These are phyloP conservation scores for Colletotrichum filicis DNA, from an alignment of 2,329 filamentous ascomycete genomes.

Conservation along the genomic window DNA sequence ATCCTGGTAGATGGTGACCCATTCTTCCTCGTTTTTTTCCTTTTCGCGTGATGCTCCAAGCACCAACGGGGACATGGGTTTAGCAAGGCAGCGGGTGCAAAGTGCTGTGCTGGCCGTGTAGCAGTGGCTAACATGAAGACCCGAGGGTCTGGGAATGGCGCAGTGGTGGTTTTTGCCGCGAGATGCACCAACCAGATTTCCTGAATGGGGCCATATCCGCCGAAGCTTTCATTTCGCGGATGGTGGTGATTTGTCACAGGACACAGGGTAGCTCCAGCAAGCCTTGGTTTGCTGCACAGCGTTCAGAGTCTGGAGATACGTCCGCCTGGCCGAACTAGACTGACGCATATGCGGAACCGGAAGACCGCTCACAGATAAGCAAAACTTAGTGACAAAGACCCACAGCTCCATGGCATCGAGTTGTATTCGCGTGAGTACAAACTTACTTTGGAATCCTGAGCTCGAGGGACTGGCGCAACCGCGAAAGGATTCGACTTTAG, in stretches of 20 bases:
- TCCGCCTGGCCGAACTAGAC: not conserved
- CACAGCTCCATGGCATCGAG: not conserved
- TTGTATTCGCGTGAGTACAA: not conserved
- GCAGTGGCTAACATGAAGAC: constrained; percentile 2
- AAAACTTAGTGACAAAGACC: not conserved
- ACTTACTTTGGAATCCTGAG: not conserved
- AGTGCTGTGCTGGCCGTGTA: not conserved
- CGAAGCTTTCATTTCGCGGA: constrained; percentile 11
- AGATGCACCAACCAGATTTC: constrained; percentile 29
- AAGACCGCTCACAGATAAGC: not conserved
- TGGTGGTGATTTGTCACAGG: constrained; percentile 18
- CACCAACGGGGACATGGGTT: not conserved
- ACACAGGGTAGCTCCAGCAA: constrained; percentile 17
- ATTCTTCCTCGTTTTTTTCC: not conserved
- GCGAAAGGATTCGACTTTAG: constrained; percentile 11
- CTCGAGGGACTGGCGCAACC: constrained; percentile 1
- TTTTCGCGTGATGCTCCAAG: not conserved
- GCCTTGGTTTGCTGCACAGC: constrained; percentile 21
- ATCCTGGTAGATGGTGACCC: not conserved
- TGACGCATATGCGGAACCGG: constrained; percentile 1
- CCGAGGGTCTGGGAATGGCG: constrained; percentile 27
- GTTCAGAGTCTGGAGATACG: constrained; percentile 11
- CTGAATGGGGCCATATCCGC: constrained; percentile 23
- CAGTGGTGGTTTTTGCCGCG: constrained; percentile 30
- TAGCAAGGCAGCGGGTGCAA: not conserved